A percentile compares a stretch with the other conserved stretches of the same genome.
These are phyloP conservation scores for Tylopilus orsonianus DNA, from an alignment of 1,284 basidiomycete species.

Conservation along the genomic window DNA sequence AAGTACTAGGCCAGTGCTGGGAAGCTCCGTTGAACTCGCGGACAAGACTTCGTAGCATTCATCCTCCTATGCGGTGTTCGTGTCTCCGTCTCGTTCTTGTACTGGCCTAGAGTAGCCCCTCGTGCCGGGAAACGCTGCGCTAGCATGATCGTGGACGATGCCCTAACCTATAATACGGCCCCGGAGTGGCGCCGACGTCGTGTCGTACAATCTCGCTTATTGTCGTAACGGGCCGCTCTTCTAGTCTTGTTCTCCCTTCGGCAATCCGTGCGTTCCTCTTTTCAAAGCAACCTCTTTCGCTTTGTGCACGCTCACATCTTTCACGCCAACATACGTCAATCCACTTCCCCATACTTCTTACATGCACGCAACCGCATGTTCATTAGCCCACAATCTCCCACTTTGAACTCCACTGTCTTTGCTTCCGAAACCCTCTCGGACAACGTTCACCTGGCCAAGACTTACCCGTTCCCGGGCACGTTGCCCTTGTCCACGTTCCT, in stretches of 20 bases:
- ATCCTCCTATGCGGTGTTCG: too few species aligned
- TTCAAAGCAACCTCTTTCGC: slow-evolving; percentile 16
- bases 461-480: slow-evolving; percentile 13
- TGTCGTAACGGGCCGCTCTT: slow-evolving; percentile 16
- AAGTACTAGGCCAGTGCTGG: not conserved
- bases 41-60: slow-evolving; percentile 5
- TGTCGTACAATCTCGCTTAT: slow-evolving; percentile 26
- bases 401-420: slow-evolving; percentile 18
- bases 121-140: slow-evolving; percentile 17
- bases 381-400: slow-evolving; percentile 20
- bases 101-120: slow-evolving; percentile 5
- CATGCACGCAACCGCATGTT: slow-evolving; percentile 33
- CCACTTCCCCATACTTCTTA: slow-evolving; percentile 21
- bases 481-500: slow-evolving; percentile 22
- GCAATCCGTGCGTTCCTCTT: slow-evolving; percentile 11
- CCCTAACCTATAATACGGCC: slow-evolving; percentile 9
- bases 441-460: slow-evolving; percentile 8
- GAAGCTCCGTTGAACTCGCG: slow-evolving; percentile 1
- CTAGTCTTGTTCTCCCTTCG: slow-evolving; percentile 6
- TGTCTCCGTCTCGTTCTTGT: slow-evolving; percentile 2
- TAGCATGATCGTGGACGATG: slow-evolving; percentile 5
- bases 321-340: slow-evolving; percentile 22
- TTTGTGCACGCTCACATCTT: slow-evolving; percentile 22
- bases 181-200: slow-evolving; percentile 12
- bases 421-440: slow-evolving; percentile 9